Conservation (phyloP, 2,329 filamentous ascomycete species). For the Fusarium kyushuense region DNA sequence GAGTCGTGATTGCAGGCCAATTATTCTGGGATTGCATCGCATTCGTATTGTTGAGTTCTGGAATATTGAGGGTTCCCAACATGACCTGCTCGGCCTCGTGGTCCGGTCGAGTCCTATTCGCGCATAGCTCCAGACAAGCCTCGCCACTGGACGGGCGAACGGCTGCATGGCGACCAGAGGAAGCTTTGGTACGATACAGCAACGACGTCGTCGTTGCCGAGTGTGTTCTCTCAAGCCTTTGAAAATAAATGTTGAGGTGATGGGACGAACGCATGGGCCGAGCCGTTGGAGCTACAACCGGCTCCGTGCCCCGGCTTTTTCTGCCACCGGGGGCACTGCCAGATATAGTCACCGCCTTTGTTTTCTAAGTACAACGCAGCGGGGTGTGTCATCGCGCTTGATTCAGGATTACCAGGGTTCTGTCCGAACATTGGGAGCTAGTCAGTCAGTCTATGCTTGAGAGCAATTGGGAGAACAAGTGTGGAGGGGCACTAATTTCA, state of each 20-base stretch:
- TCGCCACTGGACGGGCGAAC: conserved; percentile 50
- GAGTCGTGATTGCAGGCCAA: conserved; percentile 41
- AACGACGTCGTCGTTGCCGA: conserved; percentile 29
- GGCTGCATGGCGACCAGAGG: conserved; percentile 51
- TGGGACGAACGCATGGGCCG: conserved; percentile 39
- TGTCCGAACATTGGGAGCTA: neutral
- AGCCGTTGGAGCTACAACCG: conserved; percentile 43
- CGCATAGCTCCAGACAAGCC: conserved; percentile 49
- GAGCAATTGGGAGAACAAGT: conserved; percentile 25
- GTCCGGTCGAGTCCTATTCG: conserved; percentile 45
- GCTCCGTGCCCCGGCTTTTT: conserved; percentile 44
- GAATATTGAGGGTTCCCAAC: conserved; percentile 24
- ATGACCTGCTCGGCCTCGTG: conserved; percentile 36
- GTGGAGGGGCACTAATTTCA: conserved; percentile 37
- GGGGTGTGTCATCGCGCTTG: conserved; percentile 9
- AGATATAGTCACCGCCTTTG: conserved; percentile 40
- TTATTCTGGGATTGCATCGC: conserved; percentile 40
- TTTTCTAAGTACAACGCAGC: conserved; percentile 5
- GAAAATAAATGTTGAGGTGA: conserved; percentile 38
- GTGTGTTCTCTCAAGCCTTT: conserved; percentile 21
- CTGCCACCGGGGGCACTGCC: conserved; percentile 39
- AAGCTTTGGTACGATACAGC: conserved; percentile 20
- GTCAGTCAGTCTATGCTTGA: neutral
- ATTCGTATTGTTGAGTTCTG: conserved; percentile 38
- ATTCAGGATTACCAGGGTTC: conserved; percentile 23